Evolutionary conservation across 2,329 filamentous ascomycete species (phyloP), one percentile per base, ranked within the genome.

Genomic region (Epichloe hybrida): DNA sequence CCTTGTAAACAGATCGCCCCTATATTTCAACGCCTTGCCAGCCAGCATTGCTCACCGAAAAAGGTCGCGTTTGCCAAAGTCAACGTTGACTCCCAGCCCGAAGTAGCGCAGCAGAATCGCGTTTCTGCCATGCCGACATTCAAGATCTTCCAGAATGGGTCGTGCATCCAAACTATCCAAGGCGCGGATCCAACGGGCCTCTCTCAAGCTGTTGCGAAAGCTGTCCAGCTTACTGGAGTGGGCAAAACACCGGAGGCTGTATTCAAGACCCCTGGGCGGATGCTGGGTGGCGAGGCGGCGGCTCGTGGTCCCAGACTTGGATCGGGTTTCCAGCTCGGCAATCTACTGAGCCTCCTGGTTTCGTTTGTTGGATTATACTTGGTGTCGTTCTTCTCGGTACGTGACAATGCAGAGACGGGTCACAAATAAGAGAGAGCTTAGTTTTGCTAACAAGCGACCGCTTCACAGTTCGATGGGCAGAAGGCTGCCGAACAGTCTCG

Each of bases 51-150:
- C 4, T 56, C 51, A 8, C 53, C 56, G 36, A 54, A 57, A 39
- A 59, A 58, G 31, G 52, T 64, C 4, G 39, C 53, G n/a, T 55
- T 61, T 44, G 46, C 52, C 9, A 52, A 55, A 20, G 53, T 51
- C 35, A 59, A 65, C n/a, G 57, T 64, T 51, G 51, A 59, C 50
- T 57, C 51, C 9, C 50, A 62, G 27, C 53, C 62, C 27, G 53
- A 44, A 51, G 52, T 61, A 36, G 58, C 88, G 27, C 76, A 82
- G 61, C 80, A 89, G 61, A 82, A 94, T 59, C 79, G 79, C 57
- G 79, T 97, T 67, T 81, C 81, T 61, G 88, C 88, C 56, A 90
- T 95, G 82, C 93, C 93, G 5, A 97, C 93, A 49, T 97, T 98
- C 70, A 79, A 96, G 65, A 82, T 97, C 68, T 90, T 88, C 75